Evolutionary conservation across 1,284 basidiomycete genomes (phyloP).

Genomic region (Amylostereum chailletii): DNA sequence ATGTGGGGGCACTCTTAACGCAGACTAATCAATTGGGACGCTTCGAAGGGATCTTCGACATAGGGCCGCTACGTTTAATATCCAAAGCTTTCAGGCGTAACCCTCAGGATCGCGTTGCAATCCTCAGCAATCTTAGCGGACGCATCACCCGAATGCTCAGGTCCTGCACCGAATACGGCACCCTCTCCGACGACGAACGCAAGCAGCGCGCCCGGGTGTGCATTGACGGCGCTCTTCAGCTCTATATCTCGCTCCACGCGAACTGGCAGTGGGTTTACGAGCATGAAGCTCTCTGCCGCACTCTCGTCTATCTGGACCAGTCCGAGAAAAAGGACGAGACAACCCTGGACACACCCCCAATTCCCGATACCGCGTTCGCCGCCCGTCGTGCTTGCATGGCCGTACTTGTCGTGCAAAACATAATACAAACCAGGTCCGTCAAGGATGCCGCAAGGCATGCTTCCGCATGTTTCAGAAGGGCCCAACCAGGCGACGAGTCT

Average conservation of each 20-base stretch:
- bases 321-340: not conserved
- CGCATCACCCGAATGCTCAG: slow-evolving; percentile 8
- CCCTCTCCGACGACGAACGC: not conserved
- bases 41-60: too few species aligned
- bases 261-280: not conserved
- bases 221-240: not conserved
- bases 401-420: not conserved
- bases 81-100: too few species aligned
- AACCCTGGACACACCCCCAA: not conserved
- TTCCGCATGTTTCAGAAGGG: too few species aligned
- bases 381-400: slow-evolving; percentile 5
- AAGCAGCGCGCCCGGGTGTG: not conserved
- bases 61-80: too few species aligned
- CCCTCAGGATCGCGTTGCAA: too few species aligned
- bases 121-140: slow-evolving; percentile 4
- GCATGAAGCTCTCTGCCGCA: not conserved
- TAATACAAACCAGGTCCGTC: not conserved
- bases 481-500: too few species aligned
- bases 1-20: not conserved
- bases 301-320: not conserved
- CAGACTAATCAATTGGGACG: not conserved
- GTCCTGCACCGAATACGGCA: slow-evolving; percentile 8
- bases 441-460: too few species aligned
- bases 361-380: slow-evolving; percentile 5
- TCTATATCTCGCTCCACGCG: not conserved